Percentiles rank a stretch among this genome's conserved stretches.
Conservation (phyloP, 805 yeast species). For the Naumovozyma castellii region DNA sequence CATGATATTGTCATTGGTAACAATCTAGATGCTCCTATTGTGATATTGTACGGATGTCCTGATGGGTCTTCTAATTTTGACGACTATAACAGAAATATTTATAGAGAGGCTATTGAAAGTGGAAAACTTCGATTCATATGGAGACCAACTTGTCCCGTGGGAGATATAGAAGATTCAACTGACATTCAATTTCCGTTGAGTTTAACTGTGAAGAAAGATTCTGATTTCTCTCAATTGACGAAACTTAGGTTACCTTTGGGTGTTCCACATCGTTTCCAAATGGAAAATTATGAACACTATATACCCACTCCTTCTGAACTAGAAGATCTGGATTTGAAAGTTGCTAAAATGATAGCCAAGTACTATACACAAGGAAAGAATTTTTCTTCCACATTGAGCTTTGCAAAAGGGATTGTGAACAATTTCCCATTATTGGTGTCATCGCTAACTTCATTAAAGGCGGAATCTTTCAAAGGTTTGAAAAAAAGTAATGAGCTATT, state of each 20-base stretch:
- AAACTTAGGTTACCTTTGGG: slow-evolving; percentile 1
- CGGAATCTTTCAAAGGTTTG: slow-evolving; percentile 5
- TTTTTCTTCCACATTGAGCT: slow-evolving; percentile 28
- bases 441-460: slow-evolving; percentile 7
- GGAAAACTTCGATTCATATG: slow-evolving; percentile 68
- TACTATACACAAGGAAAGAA: slow-evolving; percentile 27
- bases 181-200: slow-evolving; percentile 23
- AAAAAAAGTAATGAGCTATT: slow-evolving; percentile 10
- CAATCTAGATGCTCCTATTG: slow-evolving; percentile 39
- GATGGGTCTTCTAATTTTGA: slow-evolving; percentile 39
- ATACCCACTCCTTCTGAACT: slow-evolving; percentile 19
- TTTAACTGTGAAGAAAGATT: slow-evolving; percentile 23
- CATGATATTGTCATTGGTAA: slow-evolving; percentile 62
- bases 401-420: slow-evolving; percentile 32
- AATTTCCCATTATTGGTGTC: slow-evolving; percentile 31
- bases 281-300: slow-evolving; percentile 28
- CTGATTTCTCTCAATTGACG: slow-evolving; percentile 29
- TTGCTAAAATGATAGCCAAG: slow-evolving; percentile 45
- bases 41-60: slow-evolving; percentile 61
- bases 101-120: slow-evolving; percentile 41
- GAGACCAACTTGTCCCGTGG: slow-evolving; percentile 45
- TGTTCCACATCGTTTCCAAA: slow-evolving; percentile 30
- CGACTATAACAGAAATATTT: slow-evolving; percentile 49
- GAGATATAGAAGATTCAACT: slow-evolving; percentile 3
- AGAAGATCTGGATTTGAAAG: slow-evolving; percentile 50